phyloP scores from a whole-genome alignment of 306 rosid genomes.

The Begonia masoniana region DNA sequence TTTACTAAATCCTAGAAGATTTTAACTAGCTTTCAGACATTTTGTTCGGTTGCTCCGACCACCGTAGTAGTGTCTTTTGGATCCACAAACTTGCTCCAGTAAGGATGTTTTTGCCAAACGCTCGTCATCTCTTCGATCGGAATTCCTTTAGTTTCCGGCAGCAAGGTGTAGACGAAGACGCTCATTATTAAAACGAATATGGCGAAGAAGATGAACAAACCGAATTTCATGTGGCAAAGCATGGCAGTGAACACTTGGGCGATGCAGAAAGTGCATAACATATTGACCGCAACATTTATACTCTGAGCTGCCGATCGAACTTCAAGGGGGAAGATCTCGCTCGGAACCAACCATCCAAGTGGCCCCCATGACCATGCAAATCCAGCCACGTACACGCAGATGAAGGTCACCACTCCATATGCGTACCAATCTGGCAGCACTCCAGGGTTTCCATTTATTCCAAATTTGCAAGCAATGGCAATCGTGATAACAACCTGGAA shows the following conservation, averaged over 20 bases:
- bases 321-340: conserved; percentile 63
- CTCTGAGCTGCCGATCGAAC: conserved; percentile 57
- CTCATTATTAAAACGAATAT: conserved; percentile 41
- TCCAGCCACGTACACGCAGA: conserved; percentile 45
- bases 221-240: conserved; percentile 63
- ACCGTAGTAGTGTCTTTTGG: neutral
- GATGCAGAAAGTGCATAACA: conserved; percentile 51
- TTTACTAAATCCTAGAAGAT: no score
- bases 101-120: conserved; percentile 49
- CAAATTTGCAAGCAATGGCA: conserved; percentile 48
- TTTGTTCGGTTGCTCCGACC: no score
- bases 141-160: conserved; percentile 64
- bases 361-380: conserved; percentile 92
- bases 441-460: conserved; percentile 46
- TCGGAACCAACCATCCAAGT: conserved; percentile 71
- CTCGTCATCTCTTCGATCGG: conserved; percentile 57
- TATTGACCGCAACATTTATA: conserved; percentile 38
- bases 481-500: conserved; percentile 36
- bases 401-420: conserved; percentile 20
- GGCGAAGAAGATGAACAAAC: conserved; percentile 55
- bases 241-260: conserved; percentile 54
- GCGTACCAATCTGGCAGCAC: conserved; percentile 38
- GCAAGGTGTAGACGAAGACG: conserved; percentile 28
- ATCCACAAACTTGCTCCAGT: conserved; percentile 35
- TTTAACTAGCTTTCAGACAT: no score